Conservation (phyloP, 1,284 basidiomycete species). For the Tremellales sp. region DNA sequence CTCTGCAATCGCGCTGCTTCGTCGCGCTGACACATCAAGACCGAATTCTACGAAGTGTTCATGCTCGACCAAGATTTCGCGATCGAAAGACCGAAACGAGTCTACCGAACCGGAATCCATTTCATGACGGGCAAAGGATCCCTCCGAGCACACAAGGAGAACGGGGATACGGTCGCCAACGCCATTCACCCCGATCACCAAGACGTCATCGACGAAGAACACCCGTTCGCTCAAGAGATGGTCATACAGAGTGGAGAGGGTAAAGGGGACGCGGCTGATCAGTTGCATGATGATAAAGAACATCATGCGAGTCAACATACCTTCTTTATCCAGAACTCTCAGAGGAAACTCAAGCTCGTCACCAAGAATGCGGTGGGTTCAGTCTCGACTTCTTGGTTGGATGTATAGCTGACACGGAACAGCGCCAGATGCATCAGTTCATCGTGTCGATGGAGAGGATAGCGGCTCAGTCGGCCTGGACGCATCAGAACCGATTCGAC, state of each 20-base stretch:
- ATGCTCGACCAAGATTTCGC: slow-evolving; percentile 85
- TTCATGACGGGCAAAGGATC: slow-evolving; percentile 26
- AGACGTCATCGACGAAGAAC: slow-evolving; percentile 23
- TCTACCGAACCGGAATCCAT: slow-evolving; percentile 42
- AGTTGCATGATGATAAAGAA: slow-evolving; percentile 28
- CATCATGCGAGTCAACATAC: slow-evolving; percentile 63
- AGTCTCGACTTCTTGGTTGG: too few relatives aligned
- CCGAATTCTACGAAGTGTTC: slow-evolving; percentile 87
- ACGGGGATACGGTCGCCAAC: slow-evolving; percentile 6
- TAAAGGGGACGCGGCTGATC: slow-evolving; percentile 20
- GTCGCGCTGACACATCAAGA: slow-evolving; percentile 49
- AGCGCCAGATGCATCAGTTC: slow-evolving; percentile 97
- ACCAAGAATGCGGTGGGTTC: slow-evolving; percentile 77
- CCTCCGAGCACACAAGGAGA: slow-evolving; percentile 10
- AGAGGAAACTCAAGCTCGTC: slow-evolving; percentile 79
- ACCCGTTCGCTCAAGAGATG: slow-evolving; percentile 31
- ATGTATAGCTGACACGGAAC: too few relatives aligned
- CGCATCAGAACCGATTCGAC: slow-evolving; percentile 77
- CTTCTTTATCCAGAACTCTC: slow-evolving; percentile 89
- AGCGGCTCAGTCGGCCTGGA: slow-evolving; percentile 72
- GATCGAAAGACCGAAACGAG: slow-evolving; percentile 59
- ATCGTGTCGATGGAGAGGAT: slow-evolving; percentile 86
- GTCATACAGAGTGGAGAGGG: slow-evolving; percentile 29
- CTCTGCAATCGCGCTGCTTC: background rate
- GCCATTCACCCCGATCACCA: background rate